Evolutionary conservation across 768 basidiomycete species (phyloP).

Genomic region (Xerocomellus dryophilus): DNA sequence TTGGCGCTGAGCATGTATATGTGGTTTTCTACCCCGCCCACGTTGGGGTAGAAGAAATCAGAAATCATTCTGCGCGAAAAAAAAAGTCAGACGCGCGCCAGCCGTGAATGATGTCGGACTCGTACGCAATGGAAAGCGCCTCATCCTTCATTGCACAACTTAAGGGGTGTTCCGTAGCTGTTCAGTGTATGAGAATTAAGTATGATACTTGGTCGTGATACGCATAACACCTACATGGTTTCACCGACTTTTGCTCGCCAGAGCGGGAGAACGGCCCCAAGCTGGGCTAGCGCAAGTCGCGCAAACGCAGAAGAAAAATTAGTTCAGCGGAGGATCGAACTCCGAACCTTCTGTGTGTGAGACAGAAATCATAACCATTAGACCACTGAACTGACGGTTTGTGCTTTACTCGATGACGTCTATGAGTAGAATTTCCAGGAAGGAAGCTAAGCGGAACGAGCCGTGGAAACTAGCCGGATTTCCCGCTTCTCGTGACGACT

Average conservation of each 20-base stretch:
- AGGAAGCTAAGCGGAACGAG: too few species aligned
- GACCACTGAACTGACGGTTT: constrained; percentile 31
- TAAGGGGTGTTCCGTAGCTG: background rate
- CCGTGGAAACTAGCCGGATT: too few species aligned
- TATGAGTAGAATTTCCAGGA: too few species aligned
- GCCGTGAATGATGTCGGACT: background rate
- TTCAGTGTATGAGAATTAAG: background rate
- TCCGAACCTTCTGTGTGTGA: constrained; percentile 38
- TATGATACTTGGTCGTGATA: background rate
- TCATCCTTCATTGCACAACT: constrained; percentile 27
- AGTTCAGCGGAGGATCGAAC: constrained; percentile 38
- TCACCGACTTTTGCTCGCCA: background rate
- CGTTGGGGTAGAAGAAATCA: constrained; percentile 93
- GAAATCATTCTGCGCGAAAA: constrained; percentile 74
- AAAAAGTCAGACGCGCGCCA: background rate
- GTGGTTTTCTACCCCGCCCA: constrained; percentile 96
- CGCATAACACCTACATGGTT: background rate
- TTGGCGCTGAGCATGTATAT: constrained; percentile 90
- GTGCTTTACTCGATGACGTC: too few species aligned
- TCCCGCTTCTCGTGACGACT: too few species aligned
- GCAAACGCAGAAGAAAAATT: constrained; percentile 11
- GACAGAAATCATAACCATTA: constrained; percentile 40
- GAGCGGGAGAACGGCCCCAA: background rate
- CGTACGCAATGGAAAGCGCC: constrained; percentile 31
- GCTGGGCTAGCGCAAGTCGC: too few species aligned